Conservation (phyloP, 164 flowering plant genomes). For the Magnolia officinalis region DNA sequence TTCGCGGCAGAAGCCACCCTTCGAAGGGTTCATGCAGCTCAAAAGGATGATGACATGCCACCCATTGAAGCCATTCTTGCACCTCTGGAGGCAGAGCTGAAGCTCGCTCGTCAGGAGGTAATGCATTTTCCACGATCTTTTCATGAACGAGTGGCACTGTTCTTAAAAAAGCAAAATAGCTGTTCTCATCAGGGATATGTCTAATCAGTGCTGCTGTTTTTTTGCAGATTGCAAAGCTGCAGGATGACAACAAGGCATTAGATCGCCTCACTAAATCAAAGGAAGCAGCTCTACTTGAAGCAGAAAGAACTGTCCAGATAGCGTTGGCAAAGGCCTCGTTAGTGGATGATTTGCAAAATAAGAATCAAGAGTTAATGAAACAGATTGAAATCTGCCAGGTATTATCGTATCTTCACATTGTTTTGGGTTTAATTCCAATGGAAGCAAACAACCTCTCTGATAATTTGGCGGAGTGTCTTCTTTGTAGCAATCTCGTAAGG, state of each 20-base stretch:
- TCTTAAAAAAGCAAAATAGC: too few species aligned
- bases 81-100: constrained; percentile 78
- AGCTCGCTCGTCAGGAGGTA: constrained; percentile 62
- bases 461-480: not conserved
- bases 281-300: constrained; percentile 75
- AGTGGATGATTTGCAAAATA: constrained; percentile 78
- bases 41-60: constrained; percentile 82
- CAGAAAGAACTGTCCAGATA: constrained; percentile 59
- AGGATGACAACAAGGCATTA: constrained; percentile 69
- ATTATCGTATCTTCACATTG: not conserved
- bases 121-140: not conserved
- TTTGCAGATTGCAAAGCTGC: constrained; percentile 40
- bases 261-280: constrained; percentile 77
- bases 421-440: not conserved
- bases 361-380: constrained; percentile 67
- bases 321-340: constrained; percentile 68
- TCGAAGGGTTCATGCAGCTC: constrained; percentile 78
- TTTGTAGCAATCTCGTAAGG: not conserved
- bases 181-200: not conserved
- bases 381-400: constrained; percentile 85
- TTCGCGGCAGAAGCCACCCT: constrained; percentile 87
- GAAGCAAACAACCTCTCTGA: not conserved
- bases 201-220: not conserved
- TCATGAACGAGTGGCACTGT: not conserved
- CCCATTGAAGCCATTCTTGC: constrained; percentile 79